phyloP scores from a whole-genome alignment of 371 early-diverging fungal species.

The Syncephalastrum racemosum region DNA sequence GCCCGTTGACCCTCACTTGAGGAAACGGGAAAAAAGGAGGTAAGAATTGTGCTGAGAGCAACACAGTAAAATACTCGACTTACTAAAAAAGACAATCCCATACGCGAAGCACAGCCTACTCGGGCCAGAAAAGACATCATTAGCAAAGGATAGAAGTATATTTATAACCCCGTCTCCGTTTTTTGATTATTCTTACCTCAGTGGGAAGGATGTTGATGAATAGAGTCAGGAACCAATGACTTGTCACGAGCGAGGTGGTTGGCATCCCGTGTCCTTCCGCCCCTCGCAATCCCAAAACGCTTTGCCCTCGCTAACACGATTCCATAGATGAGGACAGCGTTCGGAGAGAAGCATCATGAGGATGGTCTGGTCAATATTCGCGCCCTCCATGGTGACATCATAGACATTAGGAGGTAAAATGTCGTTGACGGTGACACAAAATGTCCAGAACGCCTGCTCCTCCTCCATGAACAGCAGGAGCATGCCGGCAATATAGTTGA shows the following conservation, averaged over 20 bases:
- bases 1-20: conserved; percentile 77
- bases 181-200: conserved; percentile 43
- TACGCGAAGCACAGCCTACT: conserved; percentile 70
- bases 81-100: conserved; percentile 88
- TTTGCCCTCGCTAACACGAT: conserved; percentile 40
- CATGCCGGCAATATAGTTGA: conserved; percentile 78
- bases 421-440: conserved; percentile 68
- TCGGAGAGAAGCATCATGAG: conserved; percentile 62
- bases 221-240: conserved; percentile 85
- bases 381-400: conserved; percentile 72
- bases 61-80: conserved; percentile 6
- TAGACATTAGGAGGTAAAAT: conserved; percentile 75
- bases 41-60: too few relatives aligned
- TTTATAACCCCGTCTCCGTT: not conserved
- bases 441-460: conserved; percentile 77
- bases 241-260: conserved; percentile 72
- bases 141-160: not conserved
- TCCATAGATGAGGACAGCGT: conserved; percentile 52
- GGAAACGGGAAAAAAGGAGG: not conserved
- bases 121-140: not conserved
- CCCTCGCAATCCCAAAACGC: conserved; percentile 47
- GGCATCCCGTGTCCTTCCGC: conserved; percentile 55
- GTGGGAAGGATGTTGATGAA: conserved; percentile 79
- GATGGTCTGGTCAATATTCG: conserved; percentile 73
- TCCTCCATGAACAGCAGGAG: conserved; percentile 76